These are phyloP conservation scores for Crithidia sp. DNA, from an alignment of 208 protist species.

Conservation along the genomic window DNA sequence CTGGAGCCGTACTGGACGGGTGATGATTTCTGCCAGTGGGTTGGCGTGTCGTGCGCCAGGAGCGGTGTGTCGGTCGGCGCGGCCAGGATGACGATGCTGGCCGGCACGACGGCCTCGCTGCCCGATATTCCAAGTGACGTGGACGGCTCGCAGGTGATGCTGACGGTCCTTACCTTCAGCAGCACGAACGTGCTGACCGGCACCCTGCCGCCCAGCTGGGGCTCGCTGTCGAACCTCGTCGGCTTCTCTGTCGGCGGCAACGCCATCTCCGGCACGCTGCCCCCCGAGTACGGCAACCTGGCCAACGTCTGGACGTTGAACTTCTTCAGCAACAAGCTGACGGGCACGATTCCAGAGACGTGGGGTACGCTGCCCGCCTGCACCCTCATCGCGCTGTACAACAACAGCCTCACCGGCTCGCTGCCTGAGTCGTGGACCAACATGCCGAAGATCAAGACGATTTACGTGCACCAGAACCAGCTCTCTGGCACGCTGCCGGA, in stretches of 20 bases:
- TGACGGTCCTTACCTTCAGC: slow-evolving; percentile 2
- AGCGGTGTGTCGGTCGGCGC: background rate
- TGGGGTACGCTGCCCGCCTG: slow-evolving; percentile 5
- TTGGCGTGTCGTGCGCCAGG: slow-evolving; percentile 3
- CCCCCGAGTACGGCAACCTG: slow-evolving; percentile 7
- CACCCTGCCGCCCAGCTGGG: slow-evolving; percentile 15
- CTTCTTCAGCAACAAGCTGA: slow-evolving; percentile 14
- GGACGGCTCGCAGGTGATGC: slow-evolving; percentile 3
- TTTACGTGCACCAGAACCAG: slow-evolving; percentile 5
- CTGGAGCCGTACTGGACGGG: slow-evolving; percentile 2
- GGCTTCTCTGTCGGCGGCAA: slow-evolving; percentile 10
- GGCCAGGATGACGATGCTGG: slow-evolving; percentile 1
- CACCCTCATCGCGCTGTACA: slow-evolving; percentile 12
- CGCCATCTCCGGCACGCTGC: slow-evolving; percentile 3
- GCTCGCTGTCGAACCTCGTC: slow-evolving; percentile 2
- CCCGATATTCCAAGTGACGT: background rate
- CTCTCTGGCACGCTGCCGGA: slow-evolving; percentile 9
- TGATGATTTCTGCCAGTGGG: slow-evolving; percentile 11
- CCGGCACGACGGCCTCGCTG: slow-evolving; percentile 1
- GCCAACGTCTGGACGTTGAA: slow-evolving; percentile 3
- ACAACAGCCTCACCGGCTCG: slow-evolving; percentile 13
- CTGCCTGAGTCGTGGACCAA: slow-evolving; percentile 1
- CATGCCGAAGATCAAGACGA: slow-evolving; percentile 7
- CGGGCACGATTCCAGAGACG: slow-evolving; percentile 10
- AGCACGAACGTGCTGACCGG: background rate